phyloP scores from a whole-genome alignment of 169 alveolate species.

The Cryptosporidium baileyi region DNA sequence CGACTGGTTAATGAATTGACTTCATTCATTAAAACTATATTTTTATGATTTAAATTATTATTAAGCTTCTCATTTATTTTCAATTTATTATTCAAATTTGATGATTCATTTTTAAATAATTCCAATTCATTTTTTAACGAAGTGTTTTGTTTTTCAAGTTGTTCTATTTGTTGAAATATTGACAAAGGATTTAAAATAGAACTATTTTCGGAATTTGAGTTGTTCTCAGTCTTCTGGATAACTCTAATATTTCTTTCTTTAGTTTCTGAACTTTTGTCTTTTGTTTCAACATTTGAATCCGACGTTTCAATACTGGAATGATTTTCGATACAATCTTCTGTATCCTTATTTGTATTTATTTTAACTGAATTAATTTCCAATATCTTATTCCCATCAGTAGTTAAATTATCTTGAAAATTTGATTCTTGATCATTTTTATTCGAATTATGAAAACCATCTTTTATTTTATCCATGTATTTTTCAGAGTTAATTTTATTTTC shows the following conservation, averaged over 20 bases:
- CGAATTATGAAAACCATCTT: neutral
- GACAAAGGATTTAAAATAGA: conserved; percentile 1
- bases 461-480: neutral
- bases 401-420: neutral
- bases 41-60: neutral
- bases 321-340: no score
- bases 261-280: no score
- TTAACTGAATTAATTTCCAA: neutral
- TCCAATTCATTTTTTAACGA: conserved; percentile 13
- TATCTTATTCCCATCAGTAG: neutral
- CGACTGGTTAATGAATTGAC: neutral
- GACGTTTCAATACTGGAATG: no score
- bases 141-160: conserved; percentile 16
- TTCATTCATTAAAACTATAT: conserved; percentile 19
- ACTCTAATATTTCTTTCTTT: no score
- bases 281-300: no score
- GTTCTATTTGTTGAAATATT: conserved; percentile 19
- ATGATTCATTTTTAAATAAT: neutral
- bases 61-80: neutral
- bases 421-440: neutral
- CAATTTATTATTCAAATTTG: neutral
- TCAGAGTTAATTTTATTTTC: no score
- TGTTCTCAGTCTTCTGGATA: neutral
- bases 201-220: neutral
- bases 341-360: neutral